phyloP scores from a whole-genome alignment of 2,329 filamentous ascomycete genomes.

The Trichoderma harzianum region DNA sequence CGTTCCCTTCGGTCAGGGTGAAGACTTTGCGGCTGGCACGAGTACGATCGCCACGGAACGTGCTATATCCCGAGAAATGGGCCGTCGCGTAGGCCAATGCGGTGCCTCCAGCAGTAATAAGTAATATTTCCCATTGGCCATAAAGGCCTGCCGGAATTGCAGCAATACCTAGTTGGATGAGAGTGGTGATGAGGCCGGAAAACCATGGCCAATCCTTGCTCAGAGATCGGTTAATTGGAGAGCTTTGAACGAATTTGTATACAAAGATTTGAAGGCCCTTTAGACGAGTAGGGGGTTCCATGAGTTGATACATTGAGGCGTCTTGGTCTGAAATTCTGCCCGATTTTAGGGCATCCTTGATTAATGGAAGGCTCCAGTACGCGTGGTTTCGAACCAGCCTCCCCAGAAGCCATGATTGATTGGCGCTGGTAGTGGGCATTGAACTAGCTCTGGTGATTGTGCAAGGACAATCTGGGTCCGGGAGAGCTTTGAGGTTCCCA shows the following conservation, averaged over 20 bases:
- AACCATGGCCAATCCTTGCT: not conserved
- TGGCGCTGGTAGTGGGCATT: not conserved
- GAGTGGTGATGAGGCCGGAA: not conserved
- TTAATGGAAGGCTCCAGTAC: not conserved
- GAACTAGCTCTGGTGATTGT: not conserved
- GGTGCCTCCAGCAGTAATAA: not conserved
- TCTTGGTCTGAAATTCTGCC: not conserved
- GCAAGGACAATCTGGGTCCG: not conserved
- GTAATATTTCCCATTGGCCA: not conserved
- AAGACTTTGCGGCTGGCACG: not conserved
- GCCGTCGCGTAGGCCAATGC: not conserved
- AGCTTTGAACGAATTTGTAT: not conserved
- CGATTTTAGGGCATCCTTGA: not conserved
- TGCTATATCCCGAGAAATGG: not conserved
- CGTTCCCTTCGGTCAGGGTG: not conserved
- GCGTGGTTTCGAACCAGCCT: not conserved
- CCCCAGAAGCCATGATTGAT: not conserved
- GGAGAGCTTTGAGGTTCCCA: not conserved
- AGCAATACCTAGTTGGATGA: not conserved
- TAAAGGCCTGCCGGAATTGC: not conserved
- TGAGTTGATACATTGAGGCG: not conserved
- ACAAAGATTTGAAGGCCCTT: not conserved
- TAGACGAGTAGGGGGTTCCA: not conserved
- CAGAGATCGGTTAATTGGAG: not conserved
- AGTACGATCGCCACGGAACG: no score